Evolutionary conservation across 768 basidiomycete genomes (phyloP), one percentile per base, ranked within the genome.

Genomic region (Tricholoma flavovirens): DNA sequence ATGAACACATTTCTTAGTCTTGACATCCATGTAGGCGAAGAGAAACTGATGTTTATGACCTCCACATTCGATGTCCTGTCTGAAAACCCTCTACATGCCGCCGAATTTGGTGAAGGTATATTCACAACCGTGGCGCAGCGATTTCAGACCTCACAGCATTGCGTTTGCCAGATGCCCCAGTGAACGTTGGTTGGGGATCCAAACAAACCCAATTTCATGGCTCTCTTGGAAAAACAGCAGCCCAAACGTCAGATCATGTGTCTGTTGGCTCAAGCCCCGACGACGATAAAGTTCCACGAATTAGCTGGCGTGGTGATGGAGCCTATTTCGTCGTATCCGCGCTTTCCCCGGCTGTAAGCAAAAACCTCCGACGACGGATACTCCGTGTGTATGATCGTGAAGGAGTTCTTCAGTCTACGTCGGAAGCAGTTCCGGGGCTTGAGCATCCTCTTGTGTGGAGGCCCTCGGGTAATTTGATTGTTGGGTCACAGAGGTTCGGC

Each of bases 141-240:
- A 49, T 30, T 12, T 4, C 11, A 51, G 15, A 26, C 10, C 35
- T 68, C 36, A 63, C 45, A 50, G 12, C 30, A 43, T 57, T 29
- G 62, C 46, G 36, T 35, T 29, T 60, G 56, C 4, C 62, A 93
- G 93, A 93, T 67, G 83, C 86, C 22, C 91, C 90, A 2, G 93
- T 98, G 64, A 92, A 95, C 63, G 93, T 98, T 57, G 97, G 97
- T 14, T 99, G 97, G 97, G 97, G 97, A 38, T 90, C 90, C 1
- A 96, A 95, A 66, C 81, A 90, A 67, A 98, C 97, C 0, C 97
- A 99, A 65, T 99, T 99, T 67, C 94, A 98, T 62, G 97, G 97
- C 9, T 96, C 94, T 0, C 75, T 93, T 4, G 96, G 97, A 15
- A 98, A 98, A 68, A 73, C 81, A 1, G 88, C 89, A 21, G 90